Percentiles rank a stretch among this genome's conserved stretches.
Evolutionary conservation across 2,329 filamentous ascomycete species (phyloP).

Genomic region (Pseudogymnoascus sp.): DNA sequence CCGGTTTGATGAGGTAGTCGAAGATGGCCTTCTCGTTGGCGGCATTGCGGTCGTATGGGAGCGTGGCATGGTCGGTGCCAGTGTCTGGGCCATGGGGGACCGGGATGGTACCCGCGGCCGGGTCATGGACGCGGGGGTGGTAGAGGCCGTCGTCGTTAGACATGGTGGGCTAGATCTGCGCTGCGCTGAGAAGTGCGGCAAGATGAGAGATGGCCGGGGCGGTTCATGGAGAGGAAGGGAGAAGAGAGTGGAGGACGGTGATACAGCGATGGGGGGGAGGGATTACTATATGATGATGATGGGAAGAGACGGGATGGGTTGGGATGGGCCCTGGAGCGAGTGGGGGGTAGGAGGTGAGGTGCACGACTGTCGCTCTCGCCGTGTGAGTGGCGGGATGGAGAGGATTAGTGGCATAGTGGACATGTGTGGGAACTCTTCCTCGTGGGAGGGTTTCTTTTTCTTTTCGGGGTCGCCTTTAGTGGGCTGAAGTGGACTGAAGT

Average conservation of each 20-base stretch:
- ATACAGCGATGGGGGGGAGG: not conserved
- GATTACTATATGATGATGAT: not conserved
- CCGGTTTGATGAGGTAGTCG: constrained; percentile 72
- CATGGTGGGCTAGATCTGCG: not conserved
- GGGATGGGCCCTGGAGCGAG: not conserved
- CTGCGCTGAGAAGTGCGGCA: not conserved
- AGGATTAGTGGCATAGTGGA: not conserved
- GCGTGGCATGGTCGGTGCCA: constrained; percentile 22
- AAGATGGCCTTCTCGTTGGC: constrained; percentile 55
- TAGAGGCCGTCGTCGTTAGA: constrained; percentile 17
- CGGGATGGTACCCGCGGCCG: constrained; percentile 22
- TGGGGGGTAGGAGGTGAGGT: not conserved
- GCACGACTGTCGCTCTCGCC: not conserved
- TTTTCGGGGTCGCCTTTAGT: constrained; percentile 3
- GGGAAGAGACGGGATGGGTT: not conserved
- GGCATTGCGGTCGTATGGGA: constrained; percentile 16
- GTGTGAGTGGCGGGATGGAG: not conserved
- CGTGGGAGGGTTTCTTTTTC: not conserved
- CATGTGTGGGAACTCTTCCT: not conserved
- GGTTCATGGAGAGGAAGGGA: not conserved
- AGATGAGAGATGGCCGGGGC: not conserved
- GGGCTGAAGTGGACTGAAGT: too few relatives aligned
- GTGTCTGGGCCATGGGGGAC: constrained; percentile 29
- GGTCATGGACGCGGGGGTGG: constrained; percentile 23
- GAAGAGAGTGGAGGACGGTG: constrained; percentile 1